A percentile compares a stretch with the other conserved stretches of the same genome.
Evolutionary conservation across 495 filamentous ascomycete genomes (phyloP).

Genomic region (Annulohypoxylon moriforme): DNA sequence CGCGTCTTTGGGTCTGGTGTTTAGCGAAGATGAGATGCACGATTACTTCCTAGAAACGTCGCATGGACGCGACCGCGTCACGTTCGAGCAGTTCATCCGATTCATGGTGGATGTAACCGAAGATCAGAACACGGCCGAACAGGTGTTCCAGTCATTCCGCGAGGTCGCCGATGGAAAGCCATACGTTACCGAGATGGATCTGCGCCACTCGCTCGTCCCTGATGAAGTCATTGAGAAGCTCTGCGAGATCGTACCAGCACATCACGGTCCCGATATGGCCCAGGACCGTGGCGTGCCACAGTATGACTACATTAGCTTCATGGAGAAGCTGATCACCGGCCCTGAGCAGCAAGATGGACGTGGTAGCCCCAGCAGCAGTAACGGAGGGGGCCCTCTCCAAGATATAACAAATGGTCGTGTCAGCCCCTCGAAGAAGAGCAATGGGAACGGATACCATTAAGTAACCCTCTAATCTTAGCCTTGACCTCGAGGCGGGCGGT

Average conservation of each 20-base stretch:
- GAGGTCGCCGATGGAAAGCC: conserved; percentile 99
- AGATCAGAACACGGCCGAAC: conserved; percentile 97
- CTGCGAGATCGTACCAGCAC: conserved; percentile 82
- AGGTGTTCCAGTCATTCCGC: conserved; percentile 95
- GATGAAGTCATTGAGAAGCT: conserved; percentile 96
- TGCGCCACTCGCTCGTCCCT: conserved; percentile 91
- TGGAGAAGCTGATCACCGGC: conserved; percentile 75
- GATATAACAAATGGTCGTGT: conserved; percentile 47
- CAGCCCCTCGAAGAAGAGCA: conserved; percentile 50
- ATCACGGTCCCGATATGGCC: conserved; percentile 80
- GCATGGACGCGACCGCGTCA: conserved; percentile 77
- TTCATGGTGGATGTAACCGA: conserved; percentile 99
- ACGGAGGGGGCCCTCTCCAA: conserved; percentile 30
- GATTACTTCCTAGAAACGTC: conserved; percentile 86
- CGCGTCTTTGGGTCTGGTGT: conserved; percentile 91
- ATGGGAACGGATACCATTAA: conserved; percentile 44
- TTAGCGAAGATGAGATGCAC: conserved; percentile 97
- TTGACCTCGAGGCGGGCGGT: background rate
- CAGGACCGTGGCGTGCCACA: conserved; percentile 81
- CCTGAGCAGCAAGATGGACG: conserved; percentile 6
- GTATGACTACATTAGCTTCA: conserved; percentile 93
- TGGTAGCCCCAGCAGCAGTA: background rate
- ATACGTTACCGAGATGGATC: conserved; percentile 97
- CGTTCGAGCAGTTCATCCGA: conserved; percentile 97
- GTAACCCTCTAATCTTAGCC: background rate